Evolutionary conservation across 2,329 filamentous ascomycete genomes (phyloP), one percentile per base, ranked within the genome.

Genomic region (Simplicillium sp.): DNA sequence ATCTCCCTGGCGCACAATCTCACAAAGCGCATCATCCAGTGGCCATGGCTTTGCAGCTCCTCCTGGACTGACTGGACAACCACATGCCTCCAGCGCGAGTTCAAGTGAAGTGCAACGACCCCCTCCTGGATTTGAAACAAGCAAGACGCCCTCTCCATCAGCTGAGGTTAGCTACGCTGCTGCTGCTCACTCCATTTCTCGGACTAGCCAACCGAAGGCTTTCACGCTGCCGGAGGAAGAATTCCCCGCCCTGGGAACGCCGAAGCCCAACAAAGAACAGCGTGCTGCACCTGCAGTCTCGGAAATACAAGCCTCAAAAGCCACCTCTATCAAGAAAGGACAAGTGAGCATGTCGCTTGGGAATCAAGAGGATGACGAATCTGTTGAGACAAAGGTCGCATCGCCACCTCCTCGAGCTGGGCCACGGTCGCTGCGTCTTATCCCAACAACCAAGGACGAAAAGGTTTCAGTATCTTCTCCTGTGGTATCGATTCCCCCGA

Each of bases 351-450:
- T 50, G 37, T 47, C 48, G 25, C 20, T 9, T 25, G 20, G 20
- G 20, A 9, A 38, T 53, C 16, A 53, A 54, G 13, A 53, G 48
- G 39, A 36, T 43, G 2, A 46, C 29, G 7, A 37, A 43, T 3
- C 40, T 20, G 13, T 44, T 44, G 15, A 49, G 54, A 25, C 20
- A 9, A 25, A 25, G 28, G 29, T 17, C 53, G 49, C 25, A 46
- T 48, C 78, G 13, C 76, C 75, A 1, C 50, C 68, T 4, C 54
- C 67, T 13, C 68, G 73, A 37, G 62, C 67, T 4, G 72, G 65
- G 1, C 75, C 81, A 1, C 82, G 82, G 54, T 85, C 81, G 2
- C 58, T 88, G 29, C 73, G 83, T n/a, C 70, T 88, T 7, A 68
- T 84, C n/a, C 68, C 80, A 15, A 80, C 78, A 0, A 74, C 80